These are phyloP conservation scores for Botrytis porri DNA, from an alignment of 2,329 filamentous ascomycete genomes.

Conservation along the genomic window DNA sequence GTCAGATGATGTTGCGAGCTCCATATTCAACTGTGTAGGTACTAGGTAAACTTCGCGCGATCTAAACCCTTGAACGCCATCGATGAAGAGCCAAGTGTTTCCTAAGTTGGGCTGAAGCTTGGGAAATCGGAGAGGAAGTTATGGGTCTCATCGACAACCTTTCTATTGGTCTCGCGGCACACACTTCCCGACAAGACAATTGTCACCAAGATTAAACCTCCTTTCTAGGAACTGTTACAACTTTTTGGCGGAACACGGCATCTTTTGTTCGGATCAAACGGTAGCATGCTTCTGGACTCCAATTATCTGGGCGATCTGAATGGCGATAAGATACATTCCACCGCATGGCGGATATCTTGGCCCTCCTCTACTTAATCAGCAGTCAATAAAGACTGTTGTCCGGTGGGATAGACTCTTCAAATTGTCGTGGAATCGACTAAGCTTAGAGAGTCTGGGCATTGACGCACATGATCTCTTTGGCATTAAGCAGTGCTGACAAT, in stretches of 20 bases:
- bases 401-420: slow-evolving; percentile 30
- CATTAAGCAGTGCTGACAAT: slow-evolving; percentile 42
- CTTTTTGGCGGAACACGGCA: slow-evolving; percentile 23
- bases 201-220: slow-evolving; percentile 35
- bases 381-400: slow-evolving; percentile 30
- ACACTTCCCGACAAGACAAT: slow-evolving; percentile 30
- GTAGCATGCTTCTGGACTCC: slow-evolving; percentile 36
- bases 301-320: slow-evolving; percentile 23
- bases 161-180: slow-evolving; percentile 24
- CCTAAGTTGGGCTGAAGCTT: neutral
- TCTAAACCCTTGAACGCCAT: slow-evolving; percentile 45
- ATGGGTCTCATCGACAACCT: slow-evolving; percentile 34
- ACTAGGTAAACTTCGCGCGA: slow-evolving; percentile 38
- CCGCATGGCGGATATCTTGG: slow-evolving; percentile 31
- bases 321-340: slow-evolving; percentile 37
- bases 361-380: slow-evolving; percentile 28
- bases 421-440: slow-evolving; percentile 30
- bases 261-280: slow-evolving; percentile 25
- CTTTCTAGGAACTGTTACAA: slow-evolving; percentile 30
- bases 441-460: slow-evolving; percentile 25
- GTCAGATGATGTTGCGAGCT: neutral
- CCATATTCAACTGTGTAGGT: slow-evolving; percentile 38
- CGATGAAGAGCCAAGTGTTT: slow-evolving; percentile 39
- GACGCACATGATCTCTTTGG: slow-evolving; percentile 37
- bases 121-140: slow-evolving; percentile 31